Evolutionary conservation across 805 yeast genomes (phyloP).

Genomic region (Lachancea sp.): DNA sequence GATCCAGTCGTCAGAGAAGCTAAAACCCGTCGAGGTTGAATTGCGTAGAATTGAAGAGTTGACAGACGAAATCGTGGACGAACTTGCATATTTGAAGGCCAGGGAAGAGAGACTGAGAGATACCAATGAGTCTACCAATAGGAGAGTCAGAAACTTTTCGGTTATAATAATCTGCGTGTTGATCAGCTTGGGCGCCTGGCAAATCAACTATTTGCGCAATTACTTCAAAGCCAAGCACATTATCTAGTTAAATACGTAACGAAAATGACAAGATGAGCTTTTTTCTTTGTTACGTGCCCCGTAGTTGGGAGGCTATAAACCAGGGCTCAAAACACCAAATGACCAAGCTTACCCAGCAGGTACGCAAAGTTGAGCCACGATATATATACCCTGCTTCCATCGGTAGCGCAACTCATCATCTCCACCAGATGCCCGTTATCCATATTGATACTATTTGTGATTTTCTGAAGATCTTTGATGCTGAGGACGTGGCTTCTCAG

Average conservation of each 20-base stretch:
- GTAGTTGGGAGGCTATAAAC: not conserved
- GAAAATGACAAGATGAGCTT: conserved; percentile 68
- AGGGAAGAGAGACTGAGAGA: conserved; percentile 94
- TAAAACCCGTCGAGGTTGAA: conserved; percentile 88
- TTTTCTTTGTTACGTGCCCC: conserved; percentile 35
- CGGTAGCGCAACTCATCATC: conserved; percentile 41
- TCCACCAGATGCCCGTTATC: conserved; percentile 34
- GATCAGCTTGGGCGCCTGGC: conserved; percentile 83
- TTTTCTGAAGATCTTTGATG: conserved; percentile 34
- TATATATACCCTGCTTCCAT: conserved; percentile 34
- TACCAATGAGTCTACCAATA: conserved; percentile 93
- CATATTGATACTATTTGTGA: conserved; percentile 31
- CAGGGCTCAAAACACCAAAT: conserved; percentile 26
- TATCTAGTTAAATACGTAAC: conserved; percentile 70
- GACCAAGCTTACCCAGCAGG: conserved; percentile 44
- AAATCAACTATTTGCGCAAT: conserved; percentile 82
- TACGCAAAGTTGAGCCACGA: conserved; percentile 43
- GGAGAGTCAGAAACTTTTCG: conserved; percentile 86
- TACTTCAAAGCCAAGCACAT: conserved; percentile 86
- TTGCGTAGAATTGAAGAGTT: conserved; percentile 81
- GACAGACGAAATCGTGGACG: conserved; percentile 72
- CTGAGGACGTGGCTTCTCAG: conserved; percentile 27
- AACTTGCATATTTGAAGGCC: conserved; percentile 72
- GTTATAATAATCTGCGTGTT: conserved; percentile 60
- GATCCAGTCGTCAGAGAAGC: conserved; percentile 84